Evolutionary conservation across 2,329 filamentous ascomycete species (phyloP).

Genomic region (Blastomyces parvus): DNA sequence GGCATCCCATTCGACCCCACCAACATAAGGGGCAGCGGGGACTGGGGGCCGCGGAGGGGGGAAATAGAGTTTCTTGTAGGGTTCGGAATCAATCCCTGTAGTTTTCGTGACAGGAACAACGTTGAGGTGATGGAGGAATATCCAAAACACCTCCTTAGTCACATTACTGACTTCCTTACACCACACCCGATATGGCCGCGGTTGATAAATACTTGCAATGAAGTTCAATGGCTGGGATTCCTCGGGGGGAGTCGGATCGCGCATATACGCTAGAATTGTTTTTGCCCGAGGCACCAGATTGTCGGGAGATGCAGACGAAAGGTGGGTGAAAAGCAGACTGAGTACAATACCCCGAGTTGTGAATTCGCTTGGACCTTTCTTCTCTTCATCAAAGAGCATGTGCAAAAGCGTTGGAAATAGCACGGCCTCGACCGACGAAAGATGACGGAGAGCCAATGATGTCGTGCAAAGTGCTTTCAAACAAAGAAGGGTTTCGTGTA

Average conservation of each 20-base stretch:
- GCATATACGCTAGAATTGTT: constrained; percentile 68
- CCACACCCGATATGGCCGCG: constrained; percentile 87
- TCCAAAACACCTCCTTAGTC: constrained; percentile 98
- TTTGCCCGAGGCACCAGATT: constrained; percentile 60
- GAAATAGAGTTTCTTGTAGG: constrained; percentile 53
- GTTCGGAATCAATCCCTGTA: constrained; percentile 21
- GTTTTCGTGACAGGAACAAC: constrained; percentile 52
- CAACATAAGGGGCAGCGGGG: constrained; percentile 88
- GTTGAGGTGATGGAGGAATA: constrained; percentile 91
- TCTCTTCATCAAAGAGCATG: constrained; percentile 95
- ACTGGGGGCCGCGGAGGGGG: constrained; percentile 80
- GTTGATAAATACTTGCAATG: constrained; percentile 77
- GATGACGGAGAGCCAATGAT: constrained; percentile 69
- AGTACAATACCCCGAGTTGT: constrained; percentile 85
- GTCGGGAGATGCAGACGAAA: constrained; percentile 54
- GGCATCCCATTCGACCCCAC: constrained; percentile 96
- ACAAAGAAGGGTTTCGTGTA: constrained; percentile 87
- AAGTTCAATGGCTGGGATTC: constrained; percentile 70
- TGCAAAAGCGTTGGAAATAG: constrained; percentile 77
- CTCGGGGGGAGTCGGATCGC: constrained; percentile 67
- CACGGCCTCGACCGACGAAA: constrained; percentile 66
- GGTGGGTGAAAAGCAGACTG: constrained; percentile 79
- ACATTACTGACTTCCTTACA: constrained; percentile 85
- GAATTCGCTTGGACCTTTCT: constrained; percentile 94
- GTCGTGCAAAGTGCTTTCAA: constrained; percentile 93